These are phyloP conservation scores for Hypoxylon sp. DNA, from an alignment of 2,329 filamentous ascomycete genomes.

Conservation along the genomic window DNA sequence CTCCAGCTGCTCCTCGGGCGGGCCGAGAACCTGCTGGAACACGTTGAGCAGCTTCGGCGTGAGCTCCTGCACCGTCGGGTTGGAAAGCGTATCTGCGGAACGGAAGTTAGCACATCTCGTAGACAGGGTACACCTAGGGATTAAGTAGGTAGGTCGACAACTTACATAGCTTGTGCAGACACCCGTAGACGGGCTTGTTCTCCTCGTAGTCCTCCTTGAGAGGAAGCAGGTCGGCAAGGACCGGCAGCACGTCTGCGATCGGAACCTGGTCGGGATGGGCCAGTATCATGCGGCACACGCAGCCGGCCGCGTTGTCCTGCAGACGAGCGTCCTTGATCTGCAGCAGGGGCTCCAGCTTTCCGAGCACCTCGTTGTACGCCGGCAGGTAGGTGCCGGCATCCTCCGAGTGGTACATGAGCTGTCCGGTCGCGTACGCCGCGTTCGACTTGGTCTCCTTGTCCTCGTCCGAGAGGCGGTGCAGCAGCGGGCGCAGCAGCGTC, in stretches of 20 bases:
- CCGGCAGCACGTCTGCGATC: conserved; percentile 81
- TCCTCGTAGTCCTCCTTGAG: conserved; percentile 95
- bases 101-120: conserved; percentile 36
- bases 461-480: conserved; percentile 88
- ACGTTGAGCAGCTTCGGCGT: conserved; percentile 74
- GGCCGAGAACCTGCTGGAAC: conserved; percentile 75
- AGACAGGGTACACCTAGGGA: neutral
- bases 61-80: conserved; percentile 73
- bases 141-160: conserved; percentile 37
- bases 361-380: conserved; percentile 78
- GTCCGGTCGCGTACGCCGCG: conserved; percentile 87
- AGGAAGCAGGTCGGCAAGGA: conserved; percentile 79
- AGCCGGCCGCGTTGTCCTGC: conserved; percentile 92
- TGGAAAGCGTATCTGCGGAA: conserved; percentile 67
- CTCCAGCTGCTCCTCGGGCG: conserved; percentile 78
- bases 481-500: conserved; percentile 77
- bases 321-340: conserved; percentile 79
- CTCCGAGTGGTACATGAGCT: conserved; percentile 82
- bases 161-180: conserved; percentile 86
- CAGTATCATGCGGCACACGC: conserved; percentile 89
- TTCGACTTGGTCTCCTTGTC: conserved; percentile 95
- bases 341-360: conserved; percentile 86
- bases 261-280: conserved; percentile 86
- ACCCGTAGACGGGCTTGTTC: conserved; percentile 92
- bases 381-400: conserved; percentile 77